Conservation (phyloP, 2,329 filamentous ascomycete species). For the Cladosporium austrohemisphaericum region DNA sequence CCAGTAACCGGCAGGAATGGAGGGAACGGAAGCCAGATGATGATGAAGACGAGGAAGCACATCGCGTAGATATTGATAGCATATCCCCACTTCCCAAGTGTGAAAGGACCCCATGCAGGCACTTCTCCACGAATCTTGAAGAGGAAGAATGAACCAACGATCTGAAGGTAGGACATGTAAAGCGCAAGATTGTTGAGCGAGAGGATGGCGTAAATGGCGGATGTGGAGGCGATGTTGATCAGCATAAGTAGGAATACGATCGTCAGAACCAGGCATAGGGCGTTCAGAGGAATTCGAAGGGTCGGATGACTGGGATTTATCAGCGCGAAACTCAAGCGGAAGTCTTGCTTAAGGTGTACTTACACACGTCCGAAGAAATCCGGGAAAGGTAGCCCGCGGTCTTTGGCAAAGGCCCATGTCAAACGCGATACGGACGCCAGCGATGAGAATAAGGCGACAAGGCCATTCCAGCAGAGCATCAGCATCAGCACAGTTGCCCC, state of each 20-base stretch:
- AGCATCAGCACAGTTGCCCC: neutral
- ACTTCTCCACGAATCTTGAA: slow-evolving; percentile 3
- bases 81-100: slow-evolving; percentile 16
- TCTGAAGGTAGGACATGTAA: slow-evolving; percentile 33
- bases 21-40: slow-evolving; percentile 28
- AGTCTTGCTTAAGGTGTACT: neutral
- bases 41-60: slow-evolving; percentile 38
- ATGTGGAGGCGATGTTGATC: slow-evolving; percentile 30
- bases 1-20: slow-evolving; percentile 15
- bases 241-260: slow-evolving; percentile 21
- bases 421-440: slow-evolving; percentile 9
- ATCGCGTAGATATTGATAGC: slow-evolving; percentile 23
- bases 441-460: slow-evolving; percentile 4
- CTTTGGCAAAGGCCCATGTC: slow-evolving; percentile 8
- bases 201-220: slow-evolving; percentile 32
- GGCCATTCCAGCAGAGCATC: slow-evolving; percentile 4
- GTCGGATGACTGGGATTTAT: slow-evolving; percentile 6
- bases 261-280: slow-evolving; percentile 33
- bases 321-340: too few relatives aligned
- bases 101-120: slow-evolving; percentile 11
- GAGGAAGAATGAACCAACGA: slow-evolving; percentile 30
- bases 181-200: slow-evolving; percentile 33
- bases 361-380: slow-evolving; percentile 13
- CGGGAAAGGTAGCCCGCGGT: neutral
- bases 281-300: slow-evolving; percentile 34